These are phyloP conservation scores for Phytophthora melonis DNA, from an alignment of 352 stramenopile species.

Conservation along the genomic window DNA sequence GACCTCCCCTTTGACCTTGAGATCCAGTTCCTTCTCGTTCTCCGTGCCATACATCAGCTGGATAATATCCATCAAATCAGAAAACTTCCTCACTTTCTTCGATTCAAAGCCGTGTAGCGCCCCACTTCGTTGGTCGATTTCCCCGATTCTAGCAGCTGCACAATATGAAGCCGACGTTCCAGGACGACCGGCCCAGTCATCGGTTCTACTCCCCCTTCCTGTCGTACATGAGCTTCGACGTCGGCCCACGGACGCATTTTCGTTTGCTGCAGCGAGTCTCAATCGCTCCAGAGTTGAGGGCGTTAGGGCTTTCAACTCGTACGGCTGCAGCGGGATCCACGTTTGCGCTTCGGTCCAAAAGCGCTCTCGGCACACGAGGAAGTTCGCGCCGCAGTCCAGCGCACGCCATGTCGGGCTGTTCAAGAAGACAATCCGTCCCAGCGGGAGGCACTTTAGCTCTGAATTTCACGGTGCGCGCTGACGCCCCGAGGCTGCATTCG, in stretches of 20 bases:
- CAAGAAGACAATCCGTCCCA: neutral
- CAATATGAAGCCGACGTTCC: no score
- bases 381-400: neutral
- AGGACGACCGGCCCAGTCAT: no score
- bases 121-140: no score
- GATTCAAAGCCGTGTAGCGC: no score
- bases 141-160: no score
- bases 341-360: neutral
- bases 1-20: no score
- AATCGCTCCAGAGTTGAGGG: neutral
- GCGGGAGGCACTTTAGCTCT: neutral
- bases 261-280: conserved; percentile 4
- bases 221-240: conserved; percentile 8
- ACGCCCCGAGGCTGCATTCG: conserved; percentile 10
- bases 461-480: neutral
- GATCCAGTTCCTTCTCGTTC: no score
- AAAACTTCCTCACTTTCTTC: neutral
- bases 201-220: no score
- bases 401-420: neutral
- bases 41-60: no score
- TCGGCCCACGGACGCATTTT: conserved; percentile 9
- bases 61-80: neutral
- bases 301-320: no score
- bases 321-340: conserved; percentile 2
- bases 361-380: neutral